These are phyloP conservation scores for Pleoardoris graminearum DNA, from an alignment of 2,329 filamentous ascomycete species.

Conservation along the genomic window DNA sequence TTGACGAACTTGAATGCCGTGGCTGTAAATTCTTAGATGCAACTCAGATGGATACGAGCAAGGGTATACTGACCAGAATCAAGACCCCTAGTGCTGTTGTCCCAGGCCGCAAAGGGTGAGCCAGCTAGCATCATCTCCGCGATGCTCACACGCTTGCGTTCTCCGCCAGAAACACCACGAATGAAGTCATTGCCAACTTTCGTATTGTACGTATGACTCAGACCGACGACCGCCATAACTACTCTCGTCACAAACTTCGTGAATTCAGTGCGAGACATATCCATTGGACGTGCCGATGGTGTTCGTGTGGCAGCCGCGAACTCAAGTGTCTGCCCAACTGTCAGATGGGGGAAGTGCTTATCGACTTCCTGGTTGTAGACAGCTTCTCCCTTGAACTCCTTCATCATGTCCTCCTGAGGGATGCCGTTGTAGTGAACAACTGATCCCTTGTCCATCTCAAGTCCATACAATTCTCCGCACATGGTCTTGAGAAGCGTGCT, in stretches of 20 bases:
- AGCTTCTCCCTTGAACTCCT: conserved; percentile 52
- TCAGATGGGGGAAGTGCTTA: conserved; percentile 61
- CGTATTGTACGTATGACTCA: conserved; percentile 60
- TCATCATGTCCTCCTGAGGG: conserved; percentile 48
- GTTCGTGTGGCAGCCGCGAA: conserved; percentile 60
- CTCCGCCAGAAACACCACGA: conserved; percentile 64
- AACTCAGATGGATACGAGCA: too few relatives aligned
- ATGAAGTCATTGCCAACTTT: conserved; percentile 63
- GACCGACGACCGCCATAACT: conserved; percentile 58
- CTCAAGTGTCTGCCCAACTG: conserved; percentile 60
- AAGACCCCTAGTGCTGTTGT: conserved; percentile 49
- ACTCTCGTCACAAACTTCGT: conserved; percentile 54
- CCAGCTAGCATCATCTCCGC: conserved; percentile 55
- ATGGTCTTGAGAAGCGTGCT: conserved; percentile 66
- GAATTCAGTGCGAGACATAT: conserved; percentile 49
- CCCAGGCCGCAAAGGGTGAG: conserved; percentile 49
- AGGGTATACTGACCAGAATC: conserved; percentile 41
- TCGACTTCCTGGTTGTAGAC: conserved; percentile 54
- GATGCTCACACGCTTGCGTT: conserved; percentile 64
- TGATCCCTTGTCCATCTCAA: conserved; percentile 57
- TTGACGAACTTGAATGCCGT: conserved; percentile 63
- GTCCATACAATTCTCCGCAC: conserved; percentile 62
- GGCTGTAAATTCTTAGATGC: conserved; percentile 27
- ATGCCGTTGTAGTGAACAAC: conserved; percentile 65
- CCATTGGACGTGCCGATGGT: conserved; percentile 47